Base-by-base conservation (phyloP, 2,329 filamentous ascomycete species). In the Diaporthe humulicola region DNA sequence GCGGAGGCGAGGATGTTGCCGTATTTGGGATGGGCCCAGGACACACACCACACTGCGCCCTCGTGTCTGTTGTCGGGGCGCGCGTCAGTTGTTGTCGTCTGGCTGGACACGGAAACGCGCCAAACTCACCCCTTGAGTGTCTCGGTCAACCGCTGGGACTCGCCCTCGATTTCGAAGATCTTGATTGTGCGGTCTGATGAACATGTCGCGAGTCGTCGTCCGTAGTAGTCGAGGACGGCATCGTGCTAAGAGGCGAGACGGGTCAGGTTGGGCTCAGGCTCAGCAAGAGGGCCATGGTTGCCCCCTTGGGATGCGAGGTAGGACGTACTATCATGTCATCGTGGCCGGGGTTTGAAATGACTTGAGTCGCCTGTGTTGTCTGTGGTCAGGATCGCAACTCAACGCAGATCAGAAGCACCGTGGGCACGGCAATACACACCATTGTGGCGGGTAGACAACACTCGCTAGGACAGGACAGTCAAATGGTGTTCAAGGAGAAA, bases 121-220 rank as follows among this genome's bases (percentile, higher is more conserved):
- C 50, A 33, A 28, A 82, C 87, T 81, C 90, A 97, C 95, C 96
- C 96, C 87, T 98, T 98, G 78, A 99, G 88, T 36, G 97, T 99
- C 87, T 98, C 96, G 45, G 95, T 91, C 80, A 98, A 87, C 77
- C 94, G 91, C 86, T 99, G 96, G 79, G 93, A 91, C 80, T 98
- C 96, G 81, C 95, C 95, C 81, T 98, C 96, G 73, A 99, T 93
- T 86, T 99, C 97, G 83, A 98, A 99, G 83, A 99, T 98, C 88
- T 98, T 98, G 88, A 99, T 98, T 64, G 96, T 98, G 84, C 97
- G 96, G 87, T 99, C 97, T 78, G 96, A 98, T 48, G 96, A 98
- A 86, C 97, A 98, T 78, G 97, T 99, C 77, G 97, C 97, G 80
- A 99, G 92, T 82, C 96, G 94, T 79, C 97, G 93, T 82, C 97